phyloP scores from a whole-genome alignment of 495 filamentous ascomycete species.

The Jackrogersella minutella region DNA sequence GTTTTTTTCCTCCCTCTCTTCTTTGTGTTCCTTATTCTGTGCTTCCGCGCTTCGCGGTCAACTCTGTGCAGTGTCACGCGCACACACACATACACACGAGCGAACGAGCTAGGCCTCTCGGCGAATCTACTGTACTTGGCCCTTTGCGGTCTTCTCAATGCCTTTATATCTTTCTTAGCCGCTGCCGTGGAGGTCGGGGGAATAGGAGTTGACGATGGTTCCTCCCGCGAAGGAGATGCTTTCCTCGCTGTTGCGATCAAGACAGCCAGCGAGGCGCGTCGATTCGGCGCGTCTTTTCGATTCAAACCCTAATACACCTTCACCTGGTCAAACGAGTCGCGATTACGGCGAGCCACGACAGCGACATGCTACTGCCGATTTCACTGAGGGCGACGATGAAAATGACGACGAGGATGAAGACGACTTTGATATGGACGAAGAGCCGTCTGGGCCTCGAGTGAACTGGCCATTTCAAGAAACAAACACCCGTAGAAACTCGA shows the following conservation, averaged over 20 bases:
- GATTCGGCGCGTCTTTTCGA: conserved; percentile 40
- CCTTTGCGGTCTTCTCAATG: conserved; percentile 17
- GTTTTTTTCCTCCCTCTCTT: conserved; percentile 10
- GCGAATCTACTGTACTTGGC: conserved; percentile 13
- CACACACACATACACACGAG: conserved; percentile 7
- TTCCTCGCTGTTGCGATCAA: conserved; percentile 54
- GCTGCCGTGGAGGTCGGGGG: conserved; percentile 33
- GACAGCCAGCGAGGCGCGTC: conserved; percentile 44
- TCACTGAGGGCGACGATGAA: conserved; percentile 62
- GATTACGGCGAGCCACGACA: conserved; percentile 52
- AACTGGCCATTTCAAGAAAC: conserved; percentile 40
- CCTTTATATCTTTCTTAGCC: conserved; percentile 35
- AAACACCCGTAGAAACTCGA: conserved; percentile 56
- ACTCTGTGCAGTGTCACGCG: conserved; percentile 21
- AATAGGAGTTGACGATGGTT: conserved; percentile 32
- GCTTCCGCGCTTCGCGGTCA: conserved; percentile 26
- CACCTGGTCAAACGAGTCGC: conserved; percentile 45
- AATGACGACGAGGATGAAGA: conserved; percentile 51
- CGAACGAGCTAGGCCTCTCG: conserved; percentile 15
- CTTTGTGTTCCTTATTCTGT: conserved; percentile 18
- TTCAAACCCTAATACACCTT: conserved; percentile 43
- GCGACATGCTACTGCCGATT: conserved; percentile 64
- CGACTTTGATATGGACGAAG: conserved; percentile 60
- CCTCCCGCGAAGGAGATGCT: conserved; percentile 51
- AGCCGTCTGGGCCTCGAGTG: conserved; percentile 48